Base-by-base conservation (phyloP, 2,329 filamentous ascomycete species). In the Dendryphion nanum region DNA sequence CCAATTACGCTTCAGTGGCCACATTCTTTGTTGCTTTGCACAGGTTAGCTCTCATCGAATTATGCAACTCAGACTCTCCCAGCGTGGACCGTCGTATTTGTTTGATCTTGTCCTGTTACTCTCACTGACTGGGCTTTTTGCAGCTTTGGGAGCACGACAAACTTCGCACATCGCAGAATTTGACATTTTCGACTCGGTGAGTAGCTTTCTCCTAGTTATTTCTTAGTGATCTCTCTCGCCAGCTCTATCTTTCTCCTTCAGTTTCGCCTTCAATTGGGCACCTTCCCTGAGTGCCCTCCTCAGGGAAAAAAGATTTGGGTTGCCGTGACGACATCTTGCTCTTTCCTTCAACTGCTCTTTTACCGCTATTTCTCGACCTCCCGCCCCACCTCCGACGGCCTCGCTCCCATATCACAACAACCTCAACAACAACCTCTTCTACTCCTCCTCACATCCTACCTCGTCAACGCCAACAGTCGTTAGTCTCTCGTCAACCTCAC, bases 21-120 rank as follows among this genome's bases (percentile, higher is more conserved):
- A 64, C 64, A 66, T 67, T 67, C 63, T 67, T 67, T 66, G 63
- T 66, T 66, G 63, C 64, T 66, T 65, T 66, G 58, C 59, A 54
- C 59, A 62, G 61, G 61, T 66, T 45, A 47, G 61, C 50, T 10
- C 10, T 16, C n/a, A n/a, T n/a, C n/a, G n/a, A n/a, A n/a, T n/a
- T n/a, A n/a, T n/a, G n/a, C n/a, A n/a, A n/a, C n/a, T n/a, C n/a
- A n/a, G 23, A 37, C 32, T 12, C 24, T 4, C 14, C 21, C 5
- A 32, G 23, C n/a, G n/a, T n/a, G n/a, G n/a, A n/a, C n/a, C n/a
- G n/a, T n/a, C n/a, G n/a, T n/a, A n/a, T n/a, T n/a, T n/a, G n/a
- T n/a, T n/a, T n/a, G n/a, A n/a, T n/a, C n/a, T n/a, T n/a, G n/a
- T n/a, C n/a, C n/a, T n/a, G n/a, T n/a, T n/a, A n/a, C n/a, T n/a